These are phyloP conservation scores for Orbilia quercus DNA, from an alignment of 2,329 filamentous ascomycete species.

Conservation along the genomic window DNA sequence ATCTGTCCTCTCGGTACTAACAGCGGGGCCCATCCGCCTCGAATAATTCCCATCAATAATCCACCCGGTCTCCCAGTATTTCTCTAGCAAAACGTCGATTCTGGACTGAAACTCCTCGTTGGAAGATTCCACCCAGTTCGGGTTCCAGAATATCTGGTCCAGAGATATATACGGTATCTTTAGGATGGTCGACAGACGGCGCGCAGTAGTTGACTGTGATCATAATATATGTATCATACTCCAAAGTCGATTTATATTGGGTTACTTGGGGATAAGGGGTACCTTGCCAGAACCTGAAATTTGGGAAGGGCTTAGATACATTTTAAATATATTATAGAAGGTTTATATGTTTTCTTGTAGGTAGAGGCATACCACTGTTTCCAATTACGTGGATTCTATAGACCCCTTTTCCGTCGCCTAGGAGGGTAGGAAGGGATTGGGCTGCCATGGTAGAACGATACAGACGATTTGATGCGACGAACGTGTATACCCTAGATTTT, in stretches of 20 bases:
- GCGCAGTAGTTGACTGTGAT: slow-evolving; percentile 36
- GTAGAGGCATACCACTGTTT: slow-evolving; percentile 40
- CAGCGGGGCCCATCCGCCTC: slow-evolving; percentile 16
- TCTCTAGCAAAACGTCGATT: slow-evolving; percentile 15
- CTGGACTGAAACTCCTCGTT: slow-evolving; percentile 45
- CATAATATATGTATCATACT: neutral
- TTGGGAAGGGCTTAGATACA: neutral
- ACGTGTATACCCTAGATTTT: too few relatives aligned
- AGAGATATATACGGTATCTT: slow-evolving; percentile 36
- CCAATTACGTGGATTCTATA: slow-evolving; percentile 52
- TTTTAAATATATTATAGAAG: neutral
- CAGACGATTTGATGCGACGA: too few relatives aligned
- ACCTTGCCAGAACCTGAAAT: slow-evolving; percentile 42
- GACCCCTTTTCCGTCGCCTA: slow-evolving; percentile 34
- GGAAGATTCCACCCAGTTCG: slow-evolving; percentile 21
- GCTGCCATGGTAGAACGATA: neutral
- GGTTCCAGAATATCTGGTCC: slow-evolving; percentile 45
- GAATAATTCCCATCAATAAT: slow-evolving; percentile 48
- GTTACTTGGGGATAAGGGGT: neutral
- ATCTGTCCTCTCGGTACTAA: slow-evolving; percentile 31
- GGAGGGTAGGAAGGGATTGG: slow-evolving; percentile 14
- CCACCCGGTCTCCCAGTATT: slow-evolving; percentile 33
- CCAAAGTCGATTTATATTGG: neutral
- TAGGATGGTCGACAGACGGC: slow-evolving; percentile 24
- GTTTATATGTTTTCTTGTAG: neutral